phyloP scores from a whole-genome alignment of 306 rosid species.

The Hippophae rhamnoides region DNA sequence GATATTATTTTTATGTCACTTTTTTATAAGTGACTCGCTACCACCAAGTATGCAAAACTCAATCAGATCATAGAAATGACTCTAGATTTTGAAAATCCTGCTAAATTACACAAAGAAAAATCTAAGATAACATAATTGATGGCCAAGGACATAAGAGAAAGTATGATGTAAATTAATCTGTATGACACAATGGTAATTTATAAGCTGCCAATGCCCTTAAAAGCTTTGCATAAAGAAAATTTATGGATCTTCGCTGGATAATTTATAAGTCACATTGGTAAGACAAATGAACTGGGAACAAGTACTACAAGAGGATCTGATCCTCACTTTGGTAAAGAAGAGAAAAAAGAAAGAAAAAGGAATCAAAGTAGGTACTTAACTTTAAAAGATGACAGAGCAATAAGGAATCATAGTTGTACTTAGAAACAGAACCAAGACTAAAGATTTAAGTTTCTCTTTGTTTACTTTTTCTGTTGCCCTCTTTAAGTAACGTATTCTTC shows the following conservation, averaged over 20 bases:
- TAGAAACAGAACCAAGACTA: slow-evolving; percentile 29
- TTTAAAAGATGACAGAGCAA: slow-evolving; percentile 28
- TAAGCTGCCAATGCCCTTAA: too few species aligned
- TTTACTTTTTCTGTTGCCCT: slow-evolving; percentile 18
- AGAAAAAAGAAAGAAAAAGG: slow-evolving; percentile 13
- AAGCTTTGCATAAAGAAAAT: too few species aligned
- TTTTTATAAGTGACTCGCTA: too few species aligned
- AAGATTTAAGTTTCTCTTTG: slow-evolving; percentile 26
- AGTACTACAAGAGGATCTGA: slow-evolving; percentile 22
- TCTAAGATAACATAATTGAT: too few species aligned
- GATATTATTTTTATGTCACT: too few species aligned
- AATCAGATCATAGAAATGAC: too few species aligned
- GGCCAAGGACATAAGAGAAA: too few species aligned
- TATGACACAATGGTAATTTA: too few species aligned
- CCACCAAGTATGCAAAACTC: too few species aligned
- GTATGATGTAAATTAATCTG: too few species aligned
- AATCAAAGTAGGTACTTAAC: slow-evolving; percentile 28
- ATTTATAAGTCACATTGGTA: slow-evolving; percentile 18
- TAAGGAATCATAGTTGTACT: slow-evolving; percentile 32
- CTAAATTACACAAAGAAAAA: too few species aligned
- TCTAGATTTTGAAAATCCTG: too few species aligned
- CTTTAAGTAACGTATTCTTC: slow-evolving; percentile 11
- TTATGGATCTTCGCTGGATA: slow-evolving; percentile 10
- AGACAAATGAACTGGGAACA: slow-evolving; percentile 15
- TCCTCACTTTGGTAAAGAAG: slow-evolving; percentile 38